These are phyloP conservation scores for Sporothrix phasma DNA, from an alignment of 2,329 filamentous ascomycete genomes.

Conservation along the genomic window DNA sequence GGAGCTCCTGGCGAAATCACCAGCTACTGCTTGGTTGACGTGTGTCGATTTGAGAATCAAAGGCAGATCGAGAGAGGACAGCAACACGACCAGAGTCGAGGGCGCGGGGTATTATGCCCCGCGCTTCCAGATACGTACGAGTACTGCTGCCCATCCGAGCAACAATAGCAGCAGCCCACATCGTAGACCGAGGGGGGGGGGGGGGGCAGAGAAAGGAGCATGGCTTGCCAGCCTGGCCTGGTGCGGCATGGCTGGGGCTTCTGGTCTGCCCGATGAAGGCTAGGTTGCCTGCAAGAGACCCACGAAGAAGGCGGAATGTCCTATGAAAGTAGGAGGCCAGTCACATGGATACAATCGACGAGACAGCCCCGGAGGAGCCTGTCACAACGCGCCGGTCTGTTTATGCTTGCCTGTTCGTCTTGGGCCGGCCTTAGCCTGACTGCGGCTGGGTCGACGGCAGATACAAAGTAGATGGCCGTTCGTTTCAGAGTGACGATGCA, in stretches of 20 bases:
- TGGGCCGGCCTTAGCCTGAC: neutral
- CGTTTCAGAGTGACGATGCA: neutral
- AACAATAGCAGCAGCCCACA: neutral
- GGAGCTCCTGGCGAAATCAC: neutral
- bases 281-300: neutral
- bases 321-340: neutral
- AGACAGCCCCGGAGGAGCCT: neutral
- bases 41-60: neutral
- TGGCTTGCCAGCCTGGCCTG: neutral
- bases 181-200: neutral
- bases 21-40: neutral
- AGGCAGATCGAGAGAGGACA: neutral
- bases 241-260: neutral
- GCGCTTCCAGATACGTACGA: too few relatives aligned
- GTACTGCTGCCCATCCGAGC: too few relatives aligned
- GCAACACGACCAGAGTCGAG: too few relatives aligned
- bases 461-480: neutral
- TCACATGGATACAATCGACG: neutral
- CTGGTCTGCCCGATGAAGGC: neutral
- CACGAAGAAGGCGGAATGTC: neutral
- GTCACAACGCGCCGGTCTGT: neutral
- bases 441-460: slow-evolving; percentile 3
- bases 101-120: slow-evolving; percentile 6
- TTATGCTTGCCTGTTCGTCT: neutral
- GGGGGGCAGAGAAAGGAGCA: neutral